Base-by-base conservation (phyloP, 129 eudicot species). In the Apium graveolens region DNA sequence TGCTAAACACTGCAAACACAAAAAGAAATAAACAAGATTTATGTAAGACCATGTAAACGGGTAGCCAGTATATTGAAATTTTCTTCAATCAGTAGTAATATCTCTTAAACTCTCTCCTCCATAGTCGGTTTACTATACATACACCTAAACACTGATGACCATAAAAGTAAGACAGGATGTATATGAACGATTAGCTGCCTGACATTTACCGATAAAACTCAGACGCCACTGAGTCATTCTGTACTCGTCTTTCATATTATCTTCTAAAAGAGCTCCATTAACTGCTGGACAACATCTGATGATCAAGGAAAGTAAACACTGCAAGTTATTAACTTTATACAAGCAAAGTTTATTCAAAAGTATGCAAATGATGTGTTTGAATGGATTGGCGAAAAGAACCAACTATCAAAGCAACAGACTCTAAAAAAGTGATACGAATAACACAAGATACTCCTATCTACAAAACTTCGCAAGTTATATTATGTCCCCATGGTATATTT, bases 281-380 rank as follows among this genome's bases (percentile, higher is more conserved):
- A 78, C 84, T 93, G 98, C 84, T 89, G 97, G 38, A 87, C 95
- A 11, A 93, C 92, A 89, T 91, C 98, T 93, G 95, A 90, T 93
- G 95, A 90, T 87, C 21, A 11, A 55, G 9, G 20, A 65, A 16
- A 74, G 42, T 18, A 42, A 5, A 70, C 11, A 43, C 31, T 44
- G 10, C 26, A 29, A 44, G 81, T 71, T 41, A 72, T 8, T 8
- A n/a, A 14, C 72, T 69, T 29, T 17, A 14, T 27, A 31, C 46
- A 44, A 75, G 76, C 16, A 75, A 83, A 60, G 72, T 26, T 27
- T 27, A 35, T 31, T 27, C 32, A 80, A 12, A 14, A 32, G 34
- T 34, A 3, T 27, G 27, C 60, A 65, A 80, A 24, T 71, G 34
- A 7, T 34, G 6, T 70, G 74, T 6, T 21, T 26, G 14, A 34